Conservation (phyloP, 2,329 filamentous ascomycete species). For the Xenoacremonium recifei region DNA sequence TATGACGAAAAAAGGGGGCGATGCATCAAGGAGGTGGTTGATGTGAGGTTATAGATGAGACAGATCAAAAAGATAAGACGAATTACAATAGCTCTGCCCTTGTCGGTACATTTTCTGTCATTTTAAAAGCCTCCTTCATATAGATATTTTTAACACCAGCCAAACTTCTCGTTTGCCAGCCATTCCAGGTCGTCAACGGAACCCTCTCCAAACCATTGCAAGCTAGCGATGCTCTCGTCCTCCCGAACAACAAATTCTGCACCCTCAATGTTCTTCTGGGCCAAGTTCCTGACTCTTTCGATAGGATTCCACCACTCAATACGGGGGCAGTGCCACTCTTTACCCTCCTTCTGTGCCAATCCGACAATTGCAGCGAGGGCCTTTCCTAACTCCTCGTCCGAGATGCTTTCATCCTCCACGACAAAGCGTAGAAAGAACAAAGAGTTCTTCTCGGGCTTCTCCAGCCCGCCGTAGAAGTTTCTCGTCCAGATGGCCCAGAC, state of each 20-base stretch:
- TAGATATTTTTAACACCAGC: slow-evolving; percentile 68
- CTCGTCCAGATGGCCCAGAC: slow-evolving; percentile 75
- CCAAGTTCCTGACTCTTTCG: slow-evolving; percentile 45
- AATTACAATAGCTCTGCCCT: slow-evolving; percentile 15
- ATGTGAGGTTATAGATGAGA: slow-evolving; percentile 9
- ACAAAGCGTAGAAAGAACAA: slow-evolving; percentile 69
- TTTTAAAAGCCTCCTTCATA: background rate
- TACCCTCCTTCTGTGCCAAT: slow-evolving; percentile 68
- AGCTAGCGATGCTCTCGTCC: slow-evolving; percentile 64
- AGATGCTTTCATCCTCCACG: slow-evolving; percentile 52
- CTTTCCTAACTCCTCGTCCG: slow-evolving; percentile 43
- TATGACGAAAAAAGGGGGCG: slow-evolving; percentile 26
- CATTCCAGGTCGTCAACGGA: slow-evolving; percentile 59
- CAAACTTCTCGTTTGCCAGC: slow-evolving; percentile 76
- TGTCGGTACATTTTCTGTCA: no score
- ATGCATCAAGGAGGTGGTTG: slow-evolving; percentile 13
- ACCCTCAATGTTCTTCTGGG: slow-evolving; percentile 42
- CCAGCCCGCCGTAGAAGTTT: slow-evolving; percentile 58
- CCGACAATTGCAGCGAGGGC: slow-evolving; percentile 63
- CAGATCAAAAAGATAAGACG: slow-evolving; percentile 19
- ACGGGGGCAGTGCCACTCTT: slow-evolving; percentile 65
- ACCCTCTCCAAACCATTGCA: slow-evolving; percentile 67
- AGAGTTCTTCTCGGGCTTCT: slow-evolving; percentile 59
- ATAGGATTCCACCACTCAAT: slow-evolving; percentile 85
- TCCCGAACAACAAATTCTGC: slow-evolving; percentile 56